Evolutionary conservation across 345 rosid genomes (phyloP), one percentile per base, ranked within the genome.

Genomic region (Linum lewisii): DNA sequence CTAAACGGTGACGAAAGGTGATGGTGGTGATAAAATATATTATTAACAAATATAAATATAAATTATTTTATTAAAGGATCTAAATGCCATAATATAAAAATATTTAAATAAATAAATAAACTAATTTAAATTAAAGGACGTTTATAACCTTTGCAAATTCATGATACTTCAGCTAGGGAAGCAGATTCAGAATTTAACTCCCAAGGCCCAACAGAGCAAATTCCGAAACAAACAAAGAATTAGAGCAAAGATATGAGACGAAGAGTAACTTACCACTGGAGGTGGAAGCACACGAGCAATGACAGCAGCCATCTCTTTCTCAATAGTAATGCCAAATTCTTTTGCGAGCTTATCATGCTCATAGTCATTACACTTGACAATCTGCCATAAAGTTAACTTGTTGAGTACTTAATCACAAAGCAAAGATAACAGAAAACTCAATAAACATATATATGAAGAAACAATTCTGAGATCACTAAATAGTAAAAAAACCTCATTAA

Each of bases 261-360:
- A 18, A 21, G 34, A 29, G 34, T 3, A 14, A 37, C 18, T 57
- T 73, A 86, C 97, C 91, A 11, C 0, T 0, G 98, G 98, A 4
- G 97, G 68, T 0, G 83, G 81, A 68, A 92, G 66, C n/a, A 92
- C 80, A 23, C 93, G 80, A 26, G 97, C 97, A 18, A 79, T 73
- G 51, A 88, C 57, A 6, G 18, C 5, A 2, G 83, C 37, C 18
- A 77, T 80, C 21, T 71, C 76, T 1, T 42, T 21, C 0, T 25
- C 64, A 2, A 92, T 85, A 4, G 54, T 60, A 52, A 92, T 75
- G 8, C 98, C 96, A 72, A 86, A 92, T 49, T 82, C 92, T 0
- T 42, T 65, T 2, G 71, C 80, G 21, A 73, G 70, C 11, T 10
- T 8, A 23, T 64, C 64, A 0, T 6, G 6, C 32, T 50, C 57